Percentiles rank a stretch among this genome's conserved stretches.
Conservation (phyloP, 1,284 basidiomycete species). For the Pseudozyma hubeiensis region DNA sequence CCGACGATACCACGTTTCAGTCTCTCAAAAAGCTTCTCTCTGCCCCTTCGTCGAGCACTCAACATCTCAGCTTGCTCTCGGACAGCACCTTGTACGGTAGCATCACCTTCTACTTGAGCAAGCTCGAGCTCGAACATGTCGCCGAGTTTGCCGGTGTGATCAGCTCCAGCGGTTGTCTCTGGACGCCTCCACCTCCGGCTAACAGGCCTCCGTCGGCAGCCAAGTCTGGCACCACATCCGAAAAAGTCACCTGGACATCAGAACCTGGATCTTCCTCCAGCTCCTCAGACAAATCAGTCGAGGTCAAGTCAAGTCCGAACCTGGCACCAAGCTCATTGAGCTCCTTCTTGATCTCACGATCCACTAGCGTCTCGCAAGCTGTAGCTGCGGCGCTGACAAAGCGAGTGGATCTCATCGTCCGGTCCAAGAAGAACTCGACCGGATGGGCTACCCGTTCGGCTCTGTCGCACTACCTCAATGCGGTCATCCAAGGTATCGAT, state of each 20-base stretch:
- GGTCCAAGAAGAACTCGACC: conserved; percentile 33
- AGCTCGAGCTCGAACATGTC: conserved; percentile 52
- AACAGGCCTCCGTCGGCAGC: conserved; percentile 7
- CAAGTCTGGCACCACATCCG: background rate
- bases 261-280: conserved; percentile 26
- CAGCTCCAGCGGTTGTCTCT: conserved; percentile 55
- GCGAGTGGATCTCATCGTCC: conserved; percentile 55
- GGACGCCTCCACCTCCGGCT: conserved; percentile 45
- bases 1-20: conserved; percentile 57
- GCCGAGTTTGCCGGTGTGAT: conserved; percentile 55
- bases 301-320: background rate
- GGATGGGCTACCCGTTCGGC: conserved; percentile 50
- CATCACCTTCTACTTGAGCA: conserved; percentile 61
- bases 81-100: conserved; percentile 58
- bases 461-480: conserved; percentile 49
- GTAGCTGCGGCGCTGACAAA: conserved; percentile 53
- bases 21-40: conserved; percentile 59
- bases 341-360: conserved; percentile 42
- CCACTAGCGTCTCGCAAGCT: conserved; percentile 49
- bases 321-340: conserved; percentile 17
- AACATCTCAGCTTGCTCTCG: conserved; percentile 59
- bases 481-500: conserved; percentile 43
- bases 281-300: background rate
- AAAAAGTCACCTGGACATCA: conserved; percentile 35
- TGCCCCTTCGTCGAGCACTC: conserved; percentile 55